phyloP scores from a whole-genome alignment of 78 protist species.

The Guillardia theta region DNA sequence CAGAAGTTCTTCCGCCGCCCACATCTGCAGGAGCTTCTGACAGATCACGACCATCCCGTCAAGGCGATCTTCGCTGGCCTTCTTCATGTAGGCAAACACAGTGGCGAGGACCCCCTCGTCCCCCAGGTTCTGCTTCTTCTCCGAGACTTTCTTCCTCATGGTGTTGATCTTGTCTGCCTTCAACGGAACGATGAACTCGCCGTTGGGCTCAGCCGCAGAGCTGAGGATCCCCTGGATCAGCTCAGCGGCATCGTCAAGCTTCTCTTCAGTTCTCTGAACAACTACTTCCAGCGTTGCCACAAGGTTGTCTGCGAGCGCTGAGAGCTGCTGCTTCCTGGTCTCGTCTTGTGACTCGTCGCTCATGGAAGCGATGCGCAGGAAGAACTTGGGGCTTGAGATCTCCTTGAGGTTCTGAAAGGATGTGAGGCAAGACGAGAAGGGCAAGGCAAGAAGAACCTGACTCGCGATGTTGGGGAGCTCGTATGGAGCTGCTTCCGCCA shows the following conservation, averaged over 20 bases:
- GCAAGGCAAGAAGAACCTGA: neutral
- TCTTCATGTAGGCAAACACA: constrained; percentile 20
- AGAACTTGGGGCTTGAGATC: neutral
- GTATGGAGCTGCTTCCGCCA: neutral
- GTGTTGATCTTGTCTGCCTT: neutral
- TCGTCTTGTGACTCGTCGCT: neutral
- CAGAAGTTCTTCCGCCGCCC: neutral
- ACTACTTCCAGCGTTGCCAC: neutral
- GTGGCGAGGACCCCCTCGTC: neutral
- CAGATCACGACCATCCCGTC: neutral
- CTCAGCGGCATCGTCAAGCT: neutral
- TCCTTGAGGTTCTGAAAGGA: neutral
- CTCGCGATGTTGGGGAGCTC: neutral
- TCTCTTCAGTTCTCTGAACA: neutral
- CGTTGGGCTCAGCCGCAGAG: neutral
- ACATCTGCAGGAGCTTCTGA: neutral
- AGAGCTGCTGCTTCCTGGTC: neutral
- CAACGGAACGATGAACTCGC: neutral
- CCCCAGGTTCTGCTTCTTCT: neutral
- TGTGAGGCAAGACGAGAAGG: neutral
- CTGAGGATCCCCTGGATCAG: neutral
- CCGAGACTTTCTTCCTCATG: neutral
- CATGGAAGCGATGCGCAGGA: neutral
- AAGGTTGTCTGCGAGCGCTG: neutral
- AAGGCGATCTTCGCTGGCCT: neutral